Base-by-base conservation (phyloP, 164 flowering plant species). In the Tinospora cordifolia region DNA sequence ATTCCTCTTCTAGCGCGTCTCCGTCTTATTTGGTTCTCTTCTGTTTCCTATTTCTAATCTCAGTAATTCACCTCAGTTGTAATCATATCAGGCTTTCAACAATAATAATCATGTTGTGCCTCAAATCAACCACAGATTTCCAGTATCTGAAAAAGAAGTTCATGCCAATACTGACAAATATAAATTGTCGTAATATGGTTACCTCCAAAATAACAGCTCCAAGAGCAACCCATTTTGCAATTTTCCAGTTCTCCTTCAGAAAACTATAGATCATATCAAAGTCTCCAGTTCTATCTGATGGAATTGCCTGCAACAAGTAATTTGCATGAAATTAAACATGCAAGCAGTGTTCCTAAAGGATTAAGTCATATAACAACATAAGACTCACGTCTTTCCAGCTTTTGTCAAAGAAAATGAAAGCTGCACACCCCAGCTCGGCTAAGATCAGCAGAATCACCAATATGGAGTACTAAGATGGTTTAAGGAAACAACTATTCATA, bases 171-270 rank as follows among this genome's bases (percentile, higher is more conserved):
- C 47, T 14, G 21, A 19, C 24, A 54, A 54, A n/a, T 8, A 54
- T 19, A 17, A 19, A 54, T 2, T 54, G 63, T 24, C 10, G 19
- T 27, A 27, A 30, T 6, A 38, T 15, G 8, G 70, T 72, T 81
- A 93, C 98, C 96, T 93, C 86, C 62, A 93, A 77, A 63, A 91
- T 75, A 75, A 93, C 96, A 78, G 73, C 82, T 59, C 90, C 96
- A 63, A 93, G 85, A 74, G 97, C 96, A 76, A 88, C 96, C 98
- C 98, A 93, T 73, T 74, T 90, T 24, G 81, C 82, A 72, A 90
- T 87, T 34, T 79, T 78, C 98, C 98, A 93, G 80, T 93, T 76
- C 71, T 87, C 83, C 77, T 83, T 77, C 75, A 93, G 85, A 76
- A 91, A 91, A 38, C 69, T 77, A 81, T 86, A 88, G 30, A 93